phyloP scores from a whole-genome alignment of 306 rosid species.

The Lithocarpus polystachyus region DNA sequence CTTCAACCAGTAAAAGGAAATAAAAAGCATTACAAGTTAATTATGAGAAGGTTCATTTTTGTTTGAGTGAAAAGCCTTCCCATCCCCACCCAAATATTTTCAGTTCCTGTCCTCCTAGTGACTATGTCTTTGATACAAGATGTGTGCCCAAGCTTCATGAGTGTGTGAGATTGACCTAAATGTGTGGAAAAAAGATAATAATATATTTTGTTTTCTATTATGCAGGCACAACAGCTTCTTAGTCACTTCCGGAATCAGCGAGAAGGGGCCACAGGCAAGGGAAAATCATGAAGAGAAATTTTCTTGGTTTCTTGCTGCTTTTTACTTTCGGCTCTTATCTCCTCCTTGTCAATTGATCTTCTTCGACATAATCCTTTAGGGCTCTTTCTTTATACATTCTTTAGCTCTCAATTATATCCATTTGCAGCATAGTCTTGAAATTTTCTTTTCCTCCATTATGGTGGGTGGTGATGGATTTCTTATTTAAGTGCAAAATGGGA shows the following conservation, averaged over 20 bases:
- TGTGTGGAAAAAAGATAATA: constrained; percentile 2
- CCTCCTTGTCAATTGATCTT: constrained; percentile 9
- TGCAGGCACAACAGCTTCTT: constrained; percentile 95
- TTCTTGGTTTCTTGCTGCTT: constrained; percentile 26
- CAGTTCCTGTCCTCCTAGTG: not conserved
- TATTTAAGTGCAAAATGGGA: constrained; percentile 25
- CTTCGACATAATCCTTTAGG: constrained; percentile 8
- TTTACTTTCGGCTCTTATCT: constrained; percentile 5
- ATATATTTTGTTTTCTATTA: not conserved
- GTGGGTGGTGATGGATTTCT: constrained; percentile 21
- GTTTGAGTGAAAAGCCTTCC: not conserved
- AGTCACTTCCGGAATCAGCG: constrained; percentile 85
- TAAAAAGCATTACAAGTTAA: too few species aligned
- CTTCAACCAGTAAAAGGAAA: too few species aligned
- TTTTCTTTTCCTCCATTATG: not conserved
- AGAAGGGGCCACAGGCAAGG: constrained; percentile 61
- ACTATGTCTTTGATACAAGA: not conserved
- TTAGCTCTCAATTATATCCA: constrained; percentile 30
- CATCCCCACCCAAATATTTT: not conserved
- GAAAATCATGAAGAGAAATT: constrained; percentile 49
- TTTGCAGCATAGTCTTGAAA: constrained; percentile 11
- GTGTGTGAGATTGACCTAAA: constrained; percentile 8
- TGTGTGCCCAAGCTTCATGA: not conserved
- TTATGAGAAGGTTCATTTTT: not conserved
- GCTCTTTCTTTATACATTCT: constrained; percentile 38